Conservation (phyloP, 805 yeast species). For the Spencermartinsiella europaea region DNA sequence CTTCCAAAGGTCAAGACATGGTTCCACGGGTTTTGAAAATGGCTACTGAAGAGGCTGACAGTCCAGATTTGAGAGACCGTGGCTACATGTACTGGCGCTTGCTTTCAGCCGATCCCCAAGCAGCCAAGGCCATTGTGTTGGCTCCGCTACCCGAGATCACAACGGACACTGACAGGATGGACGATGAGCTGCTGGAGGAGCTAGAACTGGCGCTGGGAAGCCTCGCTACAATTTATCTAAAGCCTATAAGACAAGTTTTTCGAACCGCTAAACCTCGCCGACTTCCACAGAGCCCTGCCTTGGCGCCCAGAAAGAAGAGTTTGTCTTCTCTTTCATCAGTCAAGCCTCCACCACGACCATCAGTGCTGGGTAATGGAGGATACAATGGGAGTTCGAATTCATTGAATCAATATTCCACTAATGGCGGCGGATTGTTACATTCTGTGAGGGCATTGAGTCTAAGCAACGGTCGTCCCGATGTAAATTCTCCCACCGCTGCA, state of each 20-base stretch:
- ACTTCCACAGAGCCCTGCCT: slow-evolving; percentile 48
- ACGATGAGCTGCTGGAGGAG: slow-evolving; percentile 68
- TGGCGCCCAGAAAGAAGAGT: slow-evolving; percentile 27
- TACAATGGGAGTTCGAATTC: neutral
- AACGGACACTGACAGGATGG: slow-evolving; percentile 63
- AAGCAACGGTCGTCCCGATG: neutral
- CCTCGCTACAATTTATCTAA: slow-evolving; percentile 75
- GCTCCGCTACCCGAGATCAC: slow-evolving; percentile 59
- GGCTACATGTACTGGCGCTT: slow-evolving; percentile 85
- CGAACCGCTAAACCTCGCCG: slow-evolving; percentile 50
- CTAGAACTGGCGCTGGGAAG: slow-evolving; percentile 77
- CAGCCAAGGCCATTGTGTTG: slow-evolving; percentile 51
- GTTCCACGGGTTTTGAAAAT: slow-evolving; percentile 55
- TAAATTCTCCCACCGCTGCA: neutral
- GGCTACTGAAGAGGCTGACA: slow-evolving; percentile 69
- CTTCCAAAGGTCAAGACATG: slow-evolving; percentile 49
- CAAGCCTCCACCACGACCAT: neutral
- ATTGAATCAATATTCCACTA: neutral
- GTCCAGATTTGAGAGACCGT: slow-evolving; percentile 83
- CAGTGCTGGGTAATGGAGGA: slow-evolving; percentile 8
- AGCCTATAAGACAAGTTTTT: slow-evolving; percentile 79
- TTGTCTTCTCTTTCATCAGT: neutral
- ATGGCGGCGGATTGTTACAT: neutral
- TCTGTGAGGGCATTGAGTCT: neutral
- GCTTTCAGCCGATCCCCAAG: slow-evolving; percentile 47